Evolutionary conservation across 345 rosid species (phyloP).

Genomic region (Eucalyptus regnans): DNA sequence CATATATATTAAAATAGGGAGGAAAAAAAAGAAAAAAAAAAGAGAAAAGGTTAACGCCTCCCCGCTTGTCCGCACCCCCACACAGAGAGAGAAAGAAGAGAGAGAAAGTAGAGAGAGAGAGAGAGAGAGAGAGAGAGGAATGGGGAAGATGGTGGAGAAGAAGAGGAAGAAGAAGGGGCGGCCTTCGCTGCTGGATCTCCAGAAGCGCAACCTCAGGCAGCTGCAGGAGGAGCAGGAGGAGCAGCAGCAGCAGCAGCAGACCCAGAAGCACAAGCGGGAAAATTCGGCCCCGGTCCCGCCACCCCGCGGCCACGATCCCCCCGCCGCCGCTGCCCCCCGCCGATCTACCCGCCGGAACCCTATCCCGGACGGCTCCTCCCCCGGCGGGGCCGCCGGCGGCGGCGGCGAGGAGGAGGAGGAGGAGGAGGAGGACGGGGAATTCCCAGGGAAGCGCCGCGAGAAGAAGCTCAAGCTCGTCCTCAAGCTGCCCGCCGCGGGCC

Average conservation of each 20-base stretch:
- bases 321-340: conserved; percentile 9
- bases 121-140: neutral
- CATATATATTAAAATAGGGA: neutral
- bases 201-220: conserved; percentile 34
- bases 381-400: neutral
- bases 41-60: neutral
- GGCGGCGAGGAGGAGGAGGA: neutral
- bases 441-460: conserved; percentile 11
- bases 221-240: neutral
- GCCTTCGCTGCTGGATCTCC: conserved; percentile 59
- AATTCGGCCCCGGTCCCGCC: conserved; percentile 2
- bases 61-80: neutral
- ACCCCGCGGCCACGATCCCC: conserved; percentile 12
- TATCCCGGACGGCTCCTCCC: neutral
- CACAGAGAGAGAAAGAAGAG: neutral
- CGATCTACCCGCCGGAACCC: conserved; percentile 59
- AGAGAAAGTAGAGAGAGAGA: neutral
- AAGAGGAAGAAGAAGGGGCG: conserved; percentile 57
- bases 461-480: conserved; percentile 48
- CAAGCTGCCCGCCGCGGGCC: conserved; percentile 16
- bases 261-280: neutral
- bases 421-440: conserved; percentile 17
- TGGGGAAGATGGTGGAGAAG: conserved; percentile 37
- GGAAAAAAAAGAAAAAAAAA: fast-evolving
- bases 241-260: neutral